These are phyloP conservation scores for Saururus chinensis DNA, from an alignment of 164 flowering plant genomes.

Conservation along the genomic window DNA sequence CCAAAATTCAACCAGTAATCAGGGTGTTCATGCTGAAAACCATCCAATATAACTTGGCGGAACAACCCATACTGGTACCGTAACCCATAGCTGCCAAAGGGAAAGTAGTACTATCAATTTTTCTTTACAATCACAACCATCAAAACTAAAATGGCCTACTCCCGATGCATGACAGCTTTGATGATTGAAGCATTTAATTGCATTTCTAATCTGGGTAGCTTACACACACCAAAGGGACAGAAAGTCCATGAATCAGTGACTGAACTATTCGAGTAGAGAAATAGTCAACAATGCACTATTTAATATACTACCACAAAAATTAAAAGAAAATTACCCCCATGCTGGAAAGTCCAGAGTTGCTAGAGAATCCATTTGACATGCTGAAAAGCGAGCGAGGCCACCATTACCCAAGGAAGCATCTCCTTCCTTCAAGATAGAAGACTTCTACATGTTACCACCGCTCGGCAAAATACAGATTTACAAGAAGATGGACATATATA, in stretches of 20 bases:
- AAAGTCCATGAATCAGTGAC: neutral
- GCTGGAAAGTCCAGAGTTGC: constrained; percentile 56
- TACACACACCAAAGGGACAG: neutral
- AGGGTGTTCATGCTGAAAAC: constrained; percentile 51
- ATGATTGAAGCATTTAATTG: too few relatives aligned
- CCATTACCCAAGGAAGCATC: constrained; percentile 67
- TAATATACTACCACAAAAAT: too few relatives aligned
- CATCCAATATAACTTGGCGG: constrained; percentile 46
- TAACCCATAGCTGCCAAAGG: constrained; percentile 39
- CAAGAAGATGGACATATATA: too few relatives aligned
- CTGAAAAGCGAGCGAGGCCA: constrained; percentile 52
- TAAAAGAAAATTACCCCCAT: constrained; percentile 28
- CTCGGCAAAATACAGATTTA: neutral
- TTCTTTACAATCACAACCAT: neutral
- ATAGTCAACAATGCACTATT: neutral
- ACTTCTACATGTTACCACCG: neutral
- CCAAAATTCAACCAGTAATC: constrained; percentile 60
- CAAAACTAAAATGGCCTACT: too few relatives aligned
- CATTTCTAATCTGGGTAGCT: too few relatives aligned
- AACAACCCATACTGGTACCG: constrained; percentile 54
- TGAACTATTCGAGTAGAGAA: neutral
- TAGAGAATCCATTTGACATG: constrained; percentile 50
- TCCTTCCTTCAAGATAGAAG: constrained; percentile 29
- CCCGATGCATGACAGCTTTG: too few relatives aligned
- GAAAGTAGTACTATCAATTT: constrained; percentile 1